Conservation (phyloP, 2,329 filamentous ascomycete species). For the Fusarium multiceps region DNA sequence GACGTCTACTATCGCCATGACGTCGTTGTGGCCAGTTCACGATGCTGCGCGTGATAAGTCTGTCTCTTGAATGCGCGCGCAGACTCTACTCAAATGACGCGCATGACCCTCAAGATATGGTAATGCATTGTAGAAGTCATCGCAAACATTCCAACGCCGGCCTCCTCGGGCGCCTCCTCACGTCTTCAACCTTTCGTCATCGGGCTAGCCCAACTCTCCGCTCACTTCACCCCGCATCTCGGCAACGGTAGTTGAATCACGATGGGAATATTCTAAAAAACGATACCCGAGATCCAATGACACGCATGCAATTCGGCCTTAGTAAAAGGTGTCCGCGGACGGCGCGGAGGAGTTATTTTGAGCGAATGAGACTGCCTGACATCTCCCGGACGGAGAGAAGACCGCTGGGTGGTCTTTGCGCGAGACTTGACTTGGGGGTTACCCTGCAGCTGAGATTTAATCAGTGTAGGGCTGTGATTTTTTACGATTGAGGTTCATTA, state of each 20-base stretch:
- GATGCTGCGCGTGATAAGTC: neutral
- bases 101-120: neutral
- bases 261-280: neutral
- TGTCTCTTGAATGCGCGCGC: too few species aligned
- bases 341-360: neutral
- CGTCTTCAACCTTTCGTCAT: neutral
- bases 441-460: neutral
- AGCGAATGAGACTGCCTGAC: slow-evolving; percentile 5
- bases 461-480: neutral
- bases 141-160: neutral
- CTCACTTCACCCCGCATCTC: slow-evolving; percentile 22
- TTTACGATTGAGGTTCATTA: neutral
- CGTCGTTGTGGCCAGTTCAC: neutral
- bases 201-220: too few species aligned
- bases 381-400: slow-evolving; percentile 1
- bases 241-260: slow-evolving; percentile 8
- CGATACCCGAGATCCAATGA: slow-evolving; percentile 13
- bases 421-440: neutral
- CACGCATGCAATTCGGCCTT: neutral
- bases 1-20: slow-evolving; percentile 48
- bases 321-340: neutral
- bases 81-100: too few species aligned
- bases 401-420: neutral
- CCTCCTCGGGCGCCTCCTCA: neutral
- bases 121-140: neutral